phyloP scores from a whole-genome alignment of 495 filamentous ascomycete species.

The Trichoderma orchidacearum region DNA sequence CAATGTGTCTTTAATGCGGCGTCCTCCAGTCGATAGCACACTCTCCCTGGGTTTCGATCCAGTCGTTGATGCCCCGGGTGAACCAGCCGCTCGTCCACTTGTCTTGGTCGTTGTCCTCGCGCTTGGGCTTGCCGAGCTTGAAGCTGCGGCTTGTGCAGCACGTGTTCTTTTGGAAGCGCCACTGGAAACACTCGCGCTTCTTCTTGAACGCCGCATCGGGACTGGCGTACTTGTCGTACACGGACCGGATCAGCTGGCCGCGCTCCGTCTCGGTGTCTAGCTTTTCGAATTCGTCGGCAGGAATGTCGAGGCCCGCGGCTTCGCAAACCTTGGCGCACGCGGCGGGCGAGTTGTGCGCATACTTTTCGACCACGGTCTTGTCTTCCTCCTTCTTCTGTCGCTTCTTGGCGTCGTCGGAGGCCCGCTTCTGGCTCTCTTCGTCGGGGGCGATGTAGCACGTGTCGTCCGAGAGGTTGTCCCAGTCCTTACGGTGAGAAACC shows the following conservation, averaged over 20 bases:
- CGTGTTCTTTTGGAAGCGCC: conserved; percentile 18
- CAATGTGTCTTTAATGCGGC: conserved; percentile 2
- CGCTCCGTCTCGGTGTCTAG: conserved; percentile 13
- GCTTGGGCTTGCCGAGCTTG: conserved; percentile 18
- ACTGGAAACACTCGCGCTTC: conserved; percentile 18
- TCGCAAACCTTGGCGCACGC: conserved; percentile 27
- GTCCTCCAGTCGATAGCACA: conserved; percentile 6
- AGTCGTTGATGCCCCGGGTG: conserved; percentile 20
- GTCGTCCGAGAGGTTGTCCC: conserved; percentile 30
- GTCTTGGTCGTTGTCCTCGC: conserved; percentile 6
- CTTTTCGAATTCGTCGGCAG: conserved; percentile 11
- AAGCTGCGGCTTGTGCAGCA: conserved; percentile 21
- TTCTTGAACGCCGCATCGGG: not conserved
- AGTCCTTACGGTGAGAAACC: conserved; percentile 20
- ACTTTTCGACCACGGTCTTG: conserved; percentile 21
- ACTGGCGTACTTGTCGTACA: conserved; percentile 10
- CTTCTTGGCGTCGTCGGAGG: conserved; percentile 6
- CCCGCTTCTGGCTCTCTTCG: conserved; percentile 10
- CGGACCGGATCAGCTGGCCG: conserved; percentile 8
- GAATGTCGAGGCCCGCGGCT: conserved; percentile 12
- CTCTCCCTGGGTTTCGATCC: conserved; percentile 19
- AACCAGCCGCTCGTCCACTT: conserved; percentile 20
- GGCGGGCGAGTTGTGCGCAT: conserved; percentile 21
- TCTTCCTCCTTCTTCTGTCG: conserved; percentile 18
- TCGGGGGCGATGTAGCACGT: conserved; percentile 21